phyloP scores from a whole-genome alignment of 768 basidiomycete genomes.

The Phanerodontia chrysosporium region DNA sequence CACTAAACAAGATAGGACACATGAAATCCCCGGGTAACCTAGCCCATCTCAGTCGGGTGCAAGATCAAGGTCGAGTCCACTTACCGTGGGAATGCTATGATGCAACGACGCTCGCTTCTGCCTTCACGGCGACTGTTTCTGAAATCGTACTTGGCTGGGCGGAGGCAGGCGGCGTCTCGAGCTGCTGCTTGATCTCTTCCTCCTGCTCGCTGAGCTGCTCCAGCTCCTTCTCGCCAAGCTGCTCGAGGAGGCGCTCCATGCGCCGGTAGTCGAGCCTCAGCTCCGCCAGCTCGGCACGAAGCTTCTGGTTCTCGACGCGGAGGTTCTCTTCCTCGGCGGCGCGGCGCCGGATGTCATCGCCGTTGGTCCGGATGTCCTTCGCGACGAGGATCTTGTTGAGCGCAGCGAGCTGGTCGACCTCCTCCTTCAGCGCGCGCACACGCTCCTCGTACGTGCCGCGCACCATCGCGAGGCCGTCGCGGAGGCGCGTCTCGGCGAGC shows the following conservation, averaged over 20 bases:
- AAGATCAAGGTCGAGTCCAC: neutral
- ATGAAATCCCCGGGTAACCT: too few species aligned
- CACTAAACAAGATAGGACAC: too few species aligned
- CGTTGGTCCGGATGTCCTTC: slow-evolving; percentile 17
- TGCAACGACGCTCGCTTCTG: neutral
- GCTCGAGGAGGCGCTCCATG: slow-evolving; percentile 12
- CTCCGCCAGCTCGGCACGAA: slow-evolving; percentile 13
- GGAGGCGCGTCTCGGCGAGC: slow-evolving; percentile 43
- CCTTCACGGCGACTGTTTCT: neutral
- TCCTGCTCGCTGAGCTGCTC: slow-evolving; percentile 9
- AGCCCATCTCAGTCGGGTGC: neutral
- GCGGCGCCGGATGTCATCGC: slow-evolving; percentile 20
- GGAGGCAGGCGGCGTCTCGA: neutral
- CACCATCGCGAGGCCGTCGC: slow-evolving; percentile 49
- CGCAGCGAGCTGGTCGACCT: slow-evolving; percentile 44
- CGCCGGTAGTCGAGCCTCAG: slow-evolving; percentile 7
- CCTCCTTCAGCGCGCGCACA: slow-evolving; percentile 43
- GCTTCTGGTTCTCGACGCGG: slow-evolving; percentile 16
- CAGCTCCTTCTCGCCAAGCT: slow-evolving; percentile 13
- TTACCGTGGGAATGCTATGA: neutral
- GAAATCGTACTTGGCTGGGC: neutral
- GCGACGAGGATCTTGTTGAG: slow-evolving; percentile 22
- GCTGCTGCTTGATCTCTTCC: neutral
- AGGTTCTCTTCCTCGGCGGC: slow-evolving; percentile 23
- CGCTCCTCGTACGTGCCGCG: slow-evolving; percentile 47